Percentiles rank a stretch among this genome's conserved stretches.
phyloP scores from a whole-genome alignment of 1,284 basidiomycete genomes.

The Thecaphora thlaspeos region DNA sequence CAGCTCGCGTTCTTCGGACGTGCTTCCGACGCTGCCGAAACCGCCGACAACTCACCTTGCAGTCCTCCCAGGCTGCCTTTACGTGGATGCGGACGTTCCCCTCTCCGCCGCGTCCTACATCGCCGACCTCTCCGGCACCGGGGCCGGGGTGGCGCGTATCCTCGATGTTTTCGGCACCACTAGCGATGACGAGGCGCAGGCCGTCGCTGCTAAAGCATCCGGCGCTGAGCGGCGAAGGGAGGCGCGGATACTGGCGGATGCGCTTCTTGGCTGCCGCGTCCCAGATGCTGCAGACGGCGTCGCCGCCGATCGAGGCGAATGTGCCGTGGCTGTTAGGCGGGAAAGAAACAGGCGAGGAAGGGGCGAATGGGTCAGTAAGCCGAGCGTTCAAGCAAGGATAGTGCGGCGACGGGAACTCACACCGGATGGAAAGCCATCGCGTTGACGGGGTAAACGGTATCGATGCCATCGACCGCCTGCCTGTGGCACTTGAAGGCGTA shows the following conservation, averaged over 20 bases:
- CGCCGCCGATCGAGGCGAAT: slow-evolving; percentile 89
- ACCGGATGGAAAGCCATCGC: slow-evolving; percentile 86
- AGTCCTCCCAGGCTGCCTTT: slow-evolving; percentile 36
- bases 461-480: slow-evolving; percentile 82
- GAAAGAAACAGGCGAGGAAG: background rate
- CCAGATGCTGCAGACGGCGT: slow-evolving; percentile 89
- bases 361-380: no score
- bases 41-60: slow-evolving; percentile 17
- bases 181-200: slow-evolving; percentile 36
- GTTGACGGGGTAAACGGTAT: slow-evolving; percentile 98
- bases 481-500: slow-evolving; percentile 99
- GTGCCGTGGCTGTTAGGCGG: slow-evolving; percentile 71
- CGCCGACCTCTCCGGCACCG: slow-evolving; percentile 21
- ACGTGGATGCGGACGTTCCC: slow-evolving; percentile 28
- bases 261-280: slow-evolving; percentile 96
- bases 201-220: slow-evolving; percentile 43
- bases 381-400: background rate
- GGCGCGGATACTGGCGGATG: slow-evolving; percentile 72
- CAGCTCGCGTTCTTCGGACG: no score
- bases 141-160: slow-evolving; percentile 10
- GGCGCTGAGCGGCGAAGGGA: slow-evolving; percentile 34
- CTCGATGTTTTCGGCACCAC: slow-evolving; percentile 39
- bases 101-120: slow-evolving; percentile 22
- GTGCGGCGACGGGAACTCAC: slow-evolving; percentile 3
- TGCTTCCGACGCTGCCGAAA: no score